Evolutionary conservation across 441 rosid genomes (phyloP).

Genomic region (Lepidium campestre): DNA sequence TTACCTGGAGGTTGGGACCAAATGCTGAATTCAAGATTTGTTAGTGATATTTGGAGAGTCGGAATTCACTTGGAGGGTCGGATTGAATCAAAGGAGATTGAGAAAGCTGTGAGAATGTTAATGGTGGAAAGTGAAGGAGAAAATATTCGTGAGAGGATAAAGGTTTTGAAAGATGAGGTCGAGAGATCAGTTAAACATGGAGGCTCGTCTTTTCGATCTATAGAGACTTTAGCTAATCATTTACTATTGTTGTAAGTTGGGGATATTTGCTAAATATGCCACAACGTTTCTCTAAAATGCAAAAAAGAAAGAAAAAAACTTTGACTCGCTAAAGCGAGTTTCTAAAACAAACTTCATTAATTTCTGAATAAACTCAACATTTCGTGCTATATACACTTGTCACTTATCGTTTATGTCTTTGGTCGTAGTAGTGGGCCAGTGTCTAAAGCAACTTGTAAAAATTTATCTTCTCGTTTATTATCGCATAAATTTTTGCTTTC

Average conservation of each 20-base stretch:
- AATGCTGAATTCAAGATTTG: constrained; percentile 27
- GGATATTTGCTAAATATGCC: background rate
- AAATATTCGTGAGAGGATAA: constrained; percentile 22
- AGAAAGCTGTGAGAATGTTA: constrained; percentile 20
- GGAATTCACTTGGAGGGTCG: constrained; percentile 30
- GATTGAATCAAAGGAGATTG: constrained; percentile 32
- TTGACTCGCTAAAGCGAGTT: no score
- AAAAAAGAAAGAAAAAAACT: background rate
- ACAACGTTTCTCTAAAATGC: background rate
- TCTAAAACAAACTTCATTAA: no score
- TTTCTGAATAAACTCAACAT: background rate
- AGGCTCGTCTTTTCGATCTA: constrained; percentile 23
- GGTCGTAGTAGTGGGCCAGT: background rate
- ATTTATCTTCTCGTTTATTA: no score
- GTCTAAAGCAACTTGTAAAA: background rate
- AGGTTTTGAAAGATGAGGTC: constrained; percentile 20
- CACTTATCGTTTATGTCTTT: background rate
- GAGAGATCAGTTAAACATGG: constrained; percentile 18
- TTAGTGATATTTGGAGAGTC: constrained; percentile 32
- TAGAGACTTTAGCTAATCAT: constrained; percentile 12
- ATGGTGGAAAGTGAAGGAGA: constrained; percentile 33
- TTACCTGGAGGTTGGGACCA: constrained; percentile 38
- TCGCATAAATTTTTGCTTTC: background rate
- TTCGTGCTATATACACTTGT: background rate
- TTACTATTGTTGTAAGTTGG: background rate